Evolutionary conservation across 2,329 filamentous ascomycete genomes (phyloP).

Genomic region (Incumbomyces lentus): DNA sequence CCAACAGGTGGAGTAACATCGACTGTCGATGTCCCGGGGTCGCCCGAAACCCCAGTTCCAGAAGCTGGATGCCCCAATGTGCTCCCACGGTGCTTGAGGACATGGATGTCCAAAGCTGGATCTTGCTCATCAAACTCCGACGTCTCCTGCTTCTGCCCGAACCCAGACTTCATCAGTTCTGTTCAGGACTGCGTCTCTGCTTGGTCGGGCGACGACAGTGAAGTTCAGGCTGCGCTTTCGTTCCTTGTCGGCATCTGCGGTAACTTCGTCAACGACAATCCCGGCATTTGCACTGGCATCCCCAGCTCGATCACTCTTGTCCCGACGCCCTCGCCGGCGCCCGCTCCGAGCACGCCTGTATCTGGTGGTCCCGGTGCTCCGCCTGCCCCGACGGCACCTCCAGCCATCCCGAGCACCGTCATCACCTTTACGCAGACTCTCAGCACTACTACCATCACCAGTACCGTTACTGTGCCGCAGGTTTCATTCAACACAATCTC

Average conservation of each 20-base stretch:
- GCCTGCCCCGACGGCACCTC: slow-evolving; percentile 2
- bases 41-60: slow-evolving; percentile 18
- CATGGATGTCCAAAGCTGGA: slow-evolving; percentile 61
- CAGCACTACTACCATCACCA: slow-evolving; percentile 23
- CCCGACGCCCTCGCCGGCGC: slow-evolving; percentile 42
- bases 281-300: slow-evolving; percentile 61
- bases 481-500: slow-evolving; percentile 29
- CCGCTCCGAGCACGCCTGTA: slow-evolving; percentile 31
- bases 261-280: slow-evolving; percentile 58
- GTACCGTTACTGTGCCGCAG: slow-evolving; percentile 33
- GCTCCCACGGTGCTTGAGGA: slow-evolving; percentile 83
- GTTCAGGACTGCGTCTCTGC: slow-evolving; percentile 74
- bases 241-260: slow-evolving; percentile 93
- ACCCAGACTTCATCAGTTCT: slow-evolving; percentile 61
- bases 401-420: slow-evolving; percentile 27
- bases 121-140: slow-evolving; percentile 79
- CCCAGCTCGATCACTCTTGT: slow-evolving; percentile 49
- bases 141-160: slow-evolving; percentile 74
- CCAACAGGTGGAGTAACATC: slow-evolving; percentile 16
- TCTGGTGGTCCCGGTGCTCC: slow-evolving; percentile 7
- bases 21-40: slow-evolving; percentile 18
- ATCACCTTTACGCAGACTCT: slow-evolving; percentile 29
- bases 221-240: slow-evolving; percentile 60
- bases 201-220: slow-evolving; percentile 56
- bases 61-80: slow-evolving; percentile 49